Base-by-base conservation (phyloP, 495 filamentous ascomycete genomes). In the Saxophila tyrrhenica region DNA sequence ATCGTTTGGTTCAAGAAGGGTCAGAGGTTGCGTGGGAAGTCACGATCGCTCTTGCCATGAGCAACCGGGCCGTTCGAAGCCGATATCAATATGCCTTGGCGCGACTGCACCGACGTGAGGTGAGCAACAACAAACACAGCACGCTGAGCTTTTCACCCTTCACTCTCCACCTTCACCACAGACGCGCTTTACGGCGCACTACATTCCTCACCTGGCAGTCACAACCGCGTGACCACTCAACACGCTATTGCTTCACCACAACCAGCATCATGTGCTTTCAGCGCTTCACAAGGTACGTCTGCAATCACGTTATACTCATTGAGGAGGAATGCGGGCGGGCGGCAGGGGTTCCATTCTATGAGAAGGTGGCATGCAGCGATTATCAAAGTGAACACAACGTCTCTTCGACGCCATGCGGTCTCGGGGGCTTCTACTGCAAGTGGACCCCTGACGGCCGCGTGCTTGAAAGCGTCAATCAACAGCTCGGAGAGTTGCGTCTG, bases 231-330 rank as follows among this genome's bases (percentile, higher is more conserved):
- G 19, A 19, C 45, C 19, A 9, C 3, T 21, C 8, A 11, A 25
- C 29, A 50, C 10, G 25, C 23, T 48, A 9, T 10, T 13, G 3
- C 3, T 15, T 39, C 35, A n/a, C 38, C 15, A 16, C 32, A 35
- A 35, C n/a, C 51, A 47, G 22, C 54, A 48, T 15, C 25, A 59
- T 59, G 57, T 59, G 57, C 52, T 59, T 45, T 39, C 32, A 44
- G 15, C 50, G 48, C 17, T 55, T 39, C 57, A 51, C 39, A 19
- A 20, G 54, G 25, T 55, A 47, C 52, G 25, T 21, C 17, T 59
- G 57, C 42, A 35, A 39, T 9, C 57, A 59, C 42, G 25, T 43
- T 20, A 11, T 20, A 17, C 55, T 59, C 38, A 11, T 10, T n/a
- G 25, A 35, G 9, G 23, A 39, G 1, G 52, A 45, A 20, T 59